These are phyloP conservation scores for Tylopilus vinaceipallidus DNA, from an alignment of 768 basidiomycete species.

Conservation along the genomic window DNA sequence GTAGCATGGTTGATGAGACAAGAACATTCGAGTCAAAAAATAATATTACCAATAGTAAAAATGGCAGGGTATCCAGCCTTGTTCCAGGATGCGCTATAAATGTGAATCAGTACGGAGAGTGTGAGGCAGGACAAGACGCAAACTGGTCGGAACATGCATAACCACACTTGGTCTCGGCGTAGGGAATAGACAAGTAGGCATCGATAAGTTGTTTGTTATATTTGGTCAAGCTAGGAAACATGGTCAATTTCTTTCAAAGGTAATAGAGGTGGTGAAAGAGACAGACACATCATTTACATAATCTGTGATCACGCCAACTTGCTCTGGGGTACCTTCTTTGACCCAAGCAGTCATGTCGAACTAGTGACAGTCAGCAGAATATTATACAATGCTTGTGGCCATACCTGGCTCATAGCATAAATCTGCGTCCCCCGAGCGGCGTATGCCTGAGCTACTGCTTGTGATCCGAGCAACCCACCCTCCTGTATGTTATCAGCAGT, in stretches of 20 bases:
- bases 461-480: constrained; percentile 83
- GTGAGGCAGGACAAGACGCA: constrained; percentile 26
- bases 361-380: constrained; percentile 43
- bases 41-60: constrained; percentile 63
- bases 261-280: constrained; percentile 22
- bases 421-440: constrained; percentile 31
- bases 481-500: constrained; percentile 41
- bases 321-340: constrained; percentile 72
- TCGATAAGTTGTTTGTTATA: constrained; percentile 77
- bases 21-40: neutral
- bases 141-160: constrained; percentile 96
- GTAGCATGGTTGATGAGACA: neutral
- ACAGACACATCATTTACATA: constrained; percentile 62
- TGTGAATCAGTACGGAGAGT: constrained; percentile 22
- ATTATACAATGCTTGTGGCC: neutral
- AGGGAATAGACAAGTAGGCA: constrained; percentile 80
- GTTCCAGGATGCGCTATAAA: constrained; percentile 67
- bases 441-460: constrained; percentile 82
- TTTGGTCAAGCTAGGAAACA: constrained; percentile 59
- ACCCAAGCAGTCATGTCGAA: constrained; percentile 97
- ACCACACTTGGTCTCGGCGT: constrained; percentile 80
- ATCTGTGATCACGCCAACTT: constrained; percentile 84
- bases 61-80: constrained; percentile 84
- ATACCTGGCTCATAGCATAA: constrained; percentile 35
- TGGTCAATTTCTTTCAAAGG: constrained; percentile 6